Evolutionary conservation across 139 green algal species (phyloP).

Genomic region (Marvania coccoides): DNA sequence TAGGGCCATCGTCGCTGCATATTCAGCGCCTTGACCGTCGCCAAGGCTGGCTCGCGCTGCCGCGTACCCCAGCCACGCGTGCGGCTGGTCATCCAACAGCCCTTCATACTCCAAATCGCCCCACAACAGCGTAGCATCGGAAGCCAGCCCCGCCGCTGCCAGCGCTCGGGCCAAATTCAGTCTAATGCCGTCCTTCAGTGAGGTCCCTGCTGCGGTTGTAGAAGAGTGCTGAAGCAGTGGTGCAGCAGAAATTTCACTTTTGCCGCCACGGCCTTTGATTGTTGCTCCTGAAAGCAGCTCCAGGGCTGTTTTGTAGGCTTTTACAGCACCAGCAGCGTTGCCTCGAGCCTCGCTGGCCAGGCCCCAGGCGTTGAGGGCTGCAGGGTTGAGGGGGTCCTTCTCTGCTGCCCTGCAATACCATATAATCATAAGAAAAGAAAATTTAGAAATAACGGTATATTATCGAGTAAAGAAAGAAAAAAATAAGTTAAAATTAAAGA

Average conservation of each 20-base stretch:
- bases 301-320: slow-evolving; percentile 10
- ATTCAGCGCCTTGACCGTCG: slow-evolving; percentile 5
- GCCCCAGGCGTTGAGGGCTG: slow-evolving; percentile 35
- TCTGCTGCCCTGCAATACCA: slow-evolving; percentile 32
- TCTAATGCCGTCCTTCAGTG: background rate
- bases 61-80: slow-evolving; percentile 24
- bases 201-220: background rate
- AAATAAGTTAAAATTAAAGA: too few species aligned
- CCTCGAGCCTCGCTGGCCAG: slow-evolving; percentile 47
- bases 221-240: background rate
- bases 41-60: background rate
- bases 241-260: background rate
- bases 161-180: slow-evolving; percentile 34
- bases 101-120: slow-evolving; percentile 12
- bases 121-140: slow-evolving; percentile 7
- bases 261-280: background rate
- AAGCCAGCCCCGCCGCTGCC: background rate
- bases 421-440: slow-evolving; percentile 11
- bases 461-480: too few species aligned
- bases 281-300: slow-evolving; percentile 15
- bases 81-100: slow-evolving; percentile 1
- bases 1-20: too few species aligned
- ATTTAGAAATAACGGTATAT: background rate
- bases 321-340: slow-evolving; percentile 7
- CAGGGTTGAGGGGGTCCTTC: slow-evolving; percentile 49